Evolutionary conservation across 768 basidiomycete species (phyloP).

Genomic region (Suillus plorans): DNA sequence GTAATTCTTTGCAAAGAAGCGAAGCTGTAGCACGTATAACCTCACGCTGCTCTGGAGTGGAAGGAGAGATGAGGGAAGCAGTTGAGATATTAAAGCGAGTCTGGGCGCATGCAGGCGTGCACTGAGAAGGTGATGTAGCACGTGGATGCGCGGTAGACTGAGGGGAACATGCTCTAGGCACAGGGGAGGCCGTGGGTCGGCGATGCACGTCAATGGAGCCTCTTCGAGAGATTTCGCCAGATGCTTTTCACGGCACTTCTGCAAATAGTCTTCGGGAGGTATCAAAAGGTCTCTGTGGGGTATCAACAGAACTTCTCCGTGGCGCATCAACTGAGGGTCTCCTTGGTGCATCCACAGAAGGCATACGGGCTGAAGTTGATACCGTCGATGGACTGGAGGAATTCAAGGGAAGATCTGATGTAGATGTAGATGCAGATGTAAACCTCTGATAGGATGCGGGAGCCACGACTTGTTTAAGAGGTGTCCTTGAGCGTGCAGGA

Average conservation of each 20-base stretch:
- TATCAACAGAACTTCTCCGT: conserved; percentile 29
- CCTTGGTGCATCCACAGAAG: conserved; percentile 27
- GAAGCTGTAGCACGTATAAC: conserved; percentile 64
- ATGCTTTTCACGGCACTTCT: conserved; percentile 37
- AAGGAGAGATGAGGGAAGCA: conserved; percentile 47
- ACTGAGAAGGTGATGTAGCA: conserved; percentile 47
- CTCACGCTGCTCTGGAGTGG: conserved; percentile 63
- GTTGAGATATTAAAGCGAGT: conserved; percentile 62
- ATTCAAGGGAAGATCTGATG: conserved; percentile 49
- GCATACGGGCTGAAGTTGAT: conserved; percentile 27
- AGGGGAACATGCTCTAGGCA: conserved; percentile 43
- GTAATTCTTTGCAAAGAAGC: conserved; percentile 64
- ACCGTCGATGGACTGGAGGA: conserved; percentile 25
- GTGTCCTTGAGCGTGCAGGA: conserved; percentile 44
- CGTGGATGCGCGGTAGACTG: conserved; percentile 44
- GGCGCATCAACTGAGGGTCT: conserved; percentile 25
- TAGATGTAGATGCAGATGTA: conserved; percentile 49
- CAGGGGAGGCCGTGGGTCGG: conserved; percentile 25
- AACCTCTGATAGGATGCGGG: conserved; percentile 41
- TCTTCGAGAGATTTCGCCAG: conserved; percentile 20
- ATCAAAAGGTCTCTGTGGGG: conserved; percentile 32
- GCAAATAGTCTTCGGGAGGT: conserved; percentile 36
- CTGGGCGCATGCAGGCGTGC: conserved; percentile 42
- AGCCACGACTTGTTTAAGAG: conserved; percentile 38
- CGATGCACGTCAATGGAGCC: conserved; percentile 26